Base-by-base conservation (phyloP, 2,329 filamentous ascomycete species). In the Trichoderma koningii region DNA sequence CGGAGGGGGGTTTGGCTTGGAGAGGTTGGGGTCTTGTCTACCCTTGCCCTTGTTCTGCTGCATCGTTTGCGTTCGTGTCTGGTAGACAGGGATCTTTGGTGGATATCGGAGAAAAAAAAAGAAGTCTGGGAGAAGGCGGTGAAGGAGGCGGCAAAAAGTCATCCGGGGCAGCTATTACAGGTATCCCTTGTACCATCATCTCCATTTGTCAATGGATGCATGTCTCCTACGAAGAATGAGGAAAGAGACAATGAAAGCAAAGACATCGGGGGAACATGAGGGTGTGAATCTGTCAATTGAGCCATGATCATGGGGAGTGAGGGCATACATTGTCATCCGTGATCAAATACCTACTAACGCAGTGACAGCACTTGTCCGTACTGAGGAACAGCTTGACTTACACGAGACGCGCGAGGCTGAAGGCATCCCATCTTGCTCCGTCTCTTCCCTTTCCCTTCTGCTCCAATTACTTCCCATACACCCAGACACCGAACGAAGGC, bases 111-210 rank as follows among this genome's bases (percentile, higher is more conserved):
- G 34, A 23, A 34, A 42, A 51, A 52, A 38, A 57, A 34, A 62
- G 34, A 28, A 23, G 44, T 60, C 45, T 15, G 56, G 56, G 44
- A 59, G 44, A 60, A 50, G 26, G 56, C 56, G 56, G 56, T 60
- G 56, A 55, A 30, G 21, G 41, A 63, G 23, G 41, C 59, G 59
- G 59, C 59, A 63, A 53, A 42, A 62, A 52, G 15, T 26, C 38
- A 62, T 44, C 56, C 57, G 57, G 14, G 12, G 59, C 23, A 19
- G 23, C 23, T 53, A n/a, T n/a, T n/a, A 6, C 7, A 34, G 30
- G 28, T 28, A 28, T 28, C 5, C 28, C 28, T 28, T 6, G 5
- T 28, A 3, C 28, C 28, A 28, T 7, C 5, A 38, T 17, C 9
- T 41, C n/a, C 12, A 42, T 34, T 47, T 38, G 48, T 47, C 50